A percentile compares a stretch with the other conserved stretches of the same genome.
Evolutionary conservation across 2,329 filamentous ascomycete genomes (phyloP).

Genomic region (Penicillium thymicola): DNA sequence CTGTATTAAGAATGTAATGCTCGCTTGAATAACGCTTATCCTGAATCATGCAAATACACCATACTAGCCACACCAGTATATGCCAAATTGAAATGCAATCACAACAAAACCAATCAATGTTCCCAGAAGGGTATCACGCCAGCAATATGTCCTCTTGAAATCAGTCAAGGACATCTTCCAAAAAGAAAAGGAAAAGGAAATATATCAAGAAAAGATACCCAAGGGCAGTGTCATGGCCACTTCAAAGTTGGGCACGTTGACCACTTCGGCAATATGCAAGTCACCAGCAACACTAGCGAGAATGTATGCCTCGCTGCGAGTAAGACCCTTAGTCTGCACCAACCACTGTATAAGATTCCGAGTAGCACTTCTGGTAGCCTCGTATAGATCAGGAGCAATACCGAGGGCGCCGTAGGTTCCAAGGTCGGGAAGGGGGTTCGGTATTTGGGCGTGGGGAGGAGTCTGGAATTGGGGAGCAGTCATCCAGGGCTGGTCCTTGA

Average conservation of each 20-base stretch:
- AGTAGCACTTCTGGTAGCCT: conserved; percentile 50
- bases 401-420: conserved; percentile 50
- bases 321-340: conserved; percentile 46
- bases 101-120: conserved; percentile 2
- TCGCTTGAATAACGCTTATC: conserved; percentile 6
- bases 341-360: conserved; percentile 51
- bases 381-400: conserved; percentile 47
- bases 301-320: conserved; percentile 52
- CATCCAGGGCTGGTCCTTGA: conserved; percentile 48
- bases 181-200: neutral
- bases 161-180: neutral
- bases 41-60: conserved; percentile 8
- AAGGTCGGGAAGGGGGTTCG: conserved; percentile 28
- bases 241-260: conserved; percentile 55
- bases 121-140: conserved; percentile 20
- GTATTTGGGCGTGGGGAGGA: conserved; percentile 23
- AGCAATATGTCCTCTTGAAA: neutral
- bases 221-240: conserved; percentile 51
- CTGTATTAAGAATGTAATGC: neutral
- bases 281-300: conserved; percentile 51
- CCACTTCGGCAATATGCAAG: conserved; percentile 52
- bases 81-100: conserved; percentile 8
- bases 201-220: conserved; percentile 52
- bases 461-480: conserved; percentile 50
- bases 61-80: conserved; percentile 4